phyloP scores from a whole-genome alignment of 176 grass and related monocot genomes.

The Eragrostis nindensis region DNA sequence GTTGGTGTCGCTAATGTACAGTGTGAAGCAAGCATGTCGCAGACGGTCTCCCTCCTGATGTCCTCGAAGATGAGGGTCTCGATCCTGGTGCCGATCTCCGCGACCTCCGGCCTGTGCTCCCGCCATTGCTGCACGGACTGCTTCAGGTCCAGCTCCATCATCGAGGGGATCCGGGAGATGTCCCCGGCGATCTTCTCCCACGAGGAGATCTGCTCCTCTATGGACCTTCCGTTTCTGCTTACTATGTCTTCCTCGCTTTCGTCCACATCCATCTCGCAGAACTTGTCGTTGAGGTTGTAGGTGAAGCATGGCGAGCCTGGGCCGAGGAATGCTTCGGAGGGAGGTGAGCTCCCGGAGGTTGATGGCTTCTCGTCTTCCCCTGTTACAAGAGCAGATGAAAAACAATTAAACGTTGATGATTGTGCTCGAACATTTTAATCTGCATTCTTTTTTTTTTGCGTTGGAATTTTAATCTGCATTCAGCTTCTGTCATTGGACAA shows the following conservation, averaged over 20 bases:
- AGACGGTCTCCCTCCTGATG: constrained; percentile 65
- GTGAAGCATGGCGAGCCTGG: constrained; percentile 45
- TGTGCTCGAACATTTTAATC: neutral
- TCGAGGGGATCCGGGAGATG: constrained; percentile 54
- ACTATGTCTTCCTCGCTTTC: constrained; percentile 36
- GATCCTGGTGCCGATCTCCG: constrained; percentile 65
- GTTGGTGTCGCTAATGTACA: constrained; percentile 59
- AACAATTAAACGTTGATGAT: neutral
- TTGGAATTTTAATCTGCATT: neutral
- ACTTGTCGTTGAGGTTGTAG: constrained; percentile 35
- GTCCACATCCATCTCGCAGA: constrained; percentile 31
- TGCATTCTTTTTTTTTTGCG: too few relatives aligned
- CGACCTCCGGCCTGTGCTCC: constrained; percentile 39
- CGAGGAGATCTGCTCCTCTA: constrained; percentile 55
- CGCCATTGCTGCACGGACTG: constrained; percentile 57
- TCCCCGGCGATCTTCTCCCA: constrained; percentile 72
- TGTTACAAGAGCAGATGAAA: constrained; percentile 1
- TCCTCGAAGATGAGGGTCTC: constrained; percentile 93
- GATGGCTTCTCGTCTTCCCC: constrained; percentile 69
- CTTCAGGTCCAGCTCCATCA: constrained; percentile 66
- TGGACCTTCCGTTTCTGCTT: constrained; percentile 33
- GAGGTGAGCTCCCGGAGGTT: constrained; percentile 55
- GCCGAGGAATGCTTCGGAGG: constrained; percentile 32
- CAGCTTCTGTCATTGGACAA: neutral
- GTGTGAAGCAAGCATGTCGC: constrained; percentile 61